These are phyloP conservation scores for Kickxella alabastrina DNA, from an alignment of 192 early-diverging fungal species.

Conservation along the genomic window DNA sequence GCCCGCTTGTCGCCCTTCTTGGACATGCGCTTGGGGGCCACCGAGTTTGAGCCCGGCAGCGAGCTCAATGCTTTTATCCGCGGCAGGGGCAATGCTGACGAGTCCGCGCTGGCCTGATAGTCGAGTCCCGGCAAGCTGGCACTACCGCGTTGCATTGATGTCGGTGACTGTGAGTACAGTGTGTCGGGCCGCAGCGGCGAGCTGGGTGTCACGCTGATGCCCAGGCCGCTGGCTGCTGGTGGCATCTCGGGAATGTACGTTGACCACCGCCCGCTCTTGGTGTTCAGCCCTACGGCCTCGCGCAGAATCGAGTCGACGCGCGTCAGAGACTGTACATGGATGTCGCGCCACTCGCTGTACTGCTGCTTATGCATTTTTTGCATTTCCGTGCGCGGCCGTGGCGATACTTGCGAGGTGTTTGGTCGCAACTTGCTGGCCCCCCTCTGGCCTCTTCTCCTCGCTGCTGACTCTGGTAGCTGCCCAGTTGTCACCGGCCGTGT, in stretches of 20 bases:
- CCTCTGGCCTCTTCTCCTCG: not conserved
- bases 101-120: no score
- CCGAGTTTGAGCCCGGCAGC: no score
- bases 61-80: no score
- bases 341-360: conserved; percentile 42
- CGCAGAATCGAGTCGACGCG: conserved; percentile 49
- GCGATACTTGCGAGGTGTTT: conserved; percentile 3
- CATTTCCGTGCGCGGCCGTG: conserved; percentile 20
- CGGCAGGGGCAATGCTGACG: no score
- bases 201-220: conserved; percentile 16
- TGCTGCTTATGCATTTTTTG: conserved; percentile 11
- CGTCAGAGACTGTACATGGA: conserved; percentile 46
- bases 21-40: not conserved
- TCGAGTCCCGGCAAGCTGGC: not conserved
- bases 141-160: not conserved
- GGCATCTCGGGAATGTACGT: conserved; percentile 1
- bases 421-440: conserved; percentile 2
- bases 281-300: conserved; percentile 37
- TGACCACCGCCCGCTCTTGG: conserved; percentile 8
- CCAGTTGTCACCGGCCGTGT: conserved; percentile 4
- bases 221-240: conserved; percentile 22
- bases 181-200: not conserved
- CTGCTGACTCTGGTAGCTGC: not conserved
- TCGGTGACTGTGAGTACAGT: not conserved
- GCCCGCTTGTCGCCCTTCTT: not conserved